Percentiles rank a stretch among this genome's conserved stretches.
Conservation (phyloP, 2,329 filamentous ascomycete genomes). For the Colletotrichum gigasporum region DNA sequence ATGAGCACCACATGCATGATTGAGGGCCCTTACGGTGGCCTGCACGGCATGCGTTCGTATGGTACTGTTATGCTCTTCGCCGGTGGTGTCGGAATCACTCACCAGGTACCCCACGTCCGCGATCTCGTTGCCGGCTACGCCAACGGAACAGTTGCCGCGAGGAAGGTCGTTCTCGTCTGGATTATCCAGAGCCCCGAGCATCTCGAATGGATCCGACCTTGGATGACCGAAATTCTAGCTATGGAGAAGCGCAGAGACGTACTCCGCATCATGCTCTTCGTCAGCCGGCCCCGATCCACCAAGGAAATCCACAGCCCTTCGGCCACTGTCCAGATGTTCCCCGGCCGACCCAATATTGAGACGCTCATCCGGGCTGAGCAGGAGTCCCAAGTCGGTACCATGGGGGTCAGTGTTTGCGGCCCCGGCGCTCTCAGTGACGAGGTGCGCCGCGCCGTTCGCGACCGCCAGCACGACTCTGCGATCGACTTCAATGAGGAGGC, state of each 20-base stretch:
- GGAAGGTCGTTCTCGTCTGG: slow-evolving; percentile 80
- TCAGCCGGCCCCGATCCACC: slow-evolving; percentile 77
- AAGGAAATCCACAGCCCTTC: slow-evolving; percentile 85
- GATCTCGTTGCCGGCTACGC: slow-evolving; percentile 75
- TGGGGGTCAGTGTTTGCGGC: slow-evolving; percentile 80
- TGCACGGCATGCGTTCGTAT: slow-evolving; percentile 77
- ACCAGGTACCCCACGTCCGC: slow-evolving; percentile 79
- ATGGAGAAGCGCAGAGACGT: slow-evolving; percentile 80
- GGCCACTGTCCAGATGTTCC: slow-evolving; percentile 85
- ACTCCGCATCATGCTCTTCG: slow-evolving; percentile 80
- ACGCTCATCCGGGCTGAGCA: slow-evolving; percentile 78
- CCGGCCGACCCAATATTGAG: slow-evolving; percentile 78
- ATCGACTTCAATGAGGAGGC: slow-evolving; percentile 85
- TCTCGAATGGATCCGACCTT: slow-evolving; percentile 83
- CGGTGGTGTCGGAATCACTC: slow-evolving; percentile 83
- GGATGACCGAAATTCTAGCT: slow-evolving; percentile 83
- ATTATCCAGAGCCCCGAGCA: slow-evolving; percentile 82
- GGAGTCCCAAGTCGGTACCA: slow-evolving; percentile 77
- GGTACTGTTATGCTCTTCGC: slow-evolving; percentile 83
- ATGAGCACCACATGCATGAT: slow-evolving; percentile 73
- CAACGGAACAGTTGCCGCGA: slow-evolving; percentile 75
- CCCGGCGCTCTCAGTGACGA: slow-evolving; percentile 80
- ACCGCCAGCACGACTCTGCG: slow-evolving; percentile 69
- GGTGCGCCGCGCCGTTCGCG: slow-evolving; percentile 73
- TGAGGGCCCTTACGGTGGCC: slow-evolving; percentile 81